A percentile compares a stretch with the other conserved stretches of the same genome.
phyloP scores from a whole-genome alignment of 805 yeast genomes.

The Candida odintsovae region DNA sequence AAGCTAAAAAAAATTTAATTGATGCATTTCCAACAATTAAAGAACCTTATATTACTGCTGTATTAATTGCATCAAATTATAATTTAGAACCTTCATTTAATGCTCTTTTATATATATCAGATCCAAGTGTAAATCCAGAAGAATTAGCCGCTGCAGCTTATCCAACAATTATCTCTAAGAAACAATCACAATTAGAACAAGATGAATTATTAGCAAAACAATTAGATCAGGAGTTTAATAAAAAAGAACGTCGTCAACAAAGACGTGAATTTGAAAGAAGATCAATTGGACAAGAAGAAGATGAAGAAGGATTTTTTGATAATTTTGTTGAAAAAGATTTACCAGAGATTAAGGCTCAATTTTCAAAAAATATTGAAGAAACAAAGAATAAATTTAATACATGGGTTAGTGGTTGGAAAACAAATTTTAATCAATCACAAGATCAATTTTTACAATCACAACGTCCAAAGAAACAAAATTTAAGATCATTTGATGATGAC shows the following conservation, averaged over 20 bases:
- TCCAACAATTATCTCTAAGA: constrained; percentile 25
- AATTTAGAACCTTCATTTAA: constrained; percentile 80
- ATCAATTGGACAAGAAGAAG: constrained; percentile 26
- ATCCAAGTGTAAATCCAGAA: constrained; percentile 51
- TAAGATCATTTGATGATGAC: constrained; percentile 40
- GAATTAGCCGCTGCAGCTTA: constrained; percentile 26
- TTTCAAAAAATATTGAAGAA: constrained; percentile 74
- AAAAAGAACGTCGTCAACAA: constrained; percentile 23
- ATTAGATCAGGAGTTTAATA: constrained; percentile 60
- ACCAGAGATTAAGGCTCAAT: constrained; percentile 58
- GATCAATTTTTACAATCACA: constrained; percentile 13
- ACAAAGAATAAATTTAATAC: constrained; percentile 69
- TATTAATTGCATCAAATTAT: constrained; percentile 81
- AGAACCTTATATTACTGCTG: constrained; percentile 64
- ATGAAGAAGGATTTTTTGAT: constrained; percentile 44
- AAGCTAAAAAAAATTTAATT: constrained; percentile 52
- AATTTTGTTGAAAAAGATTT: constrained; percentile 51
- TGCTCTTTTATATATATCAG: constrained; percentile 75
- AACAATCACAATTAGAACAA: constrained; percentile 42
- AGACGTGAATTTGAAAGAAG: constrained; percentile 23
- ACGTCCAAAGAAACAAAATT: constrained; percentile 21
- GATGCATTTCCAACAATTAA: constrained; percentile 87
- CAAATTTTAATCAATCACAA: constrained; percentile 17
- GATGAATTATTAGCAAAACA: constrained; percentile 83
- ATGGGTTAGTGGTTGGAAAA: constrained; percentile 43